Conservation (phyloP, 192 early-diverging fungal species). For the Coemansia sp. region DNA sequence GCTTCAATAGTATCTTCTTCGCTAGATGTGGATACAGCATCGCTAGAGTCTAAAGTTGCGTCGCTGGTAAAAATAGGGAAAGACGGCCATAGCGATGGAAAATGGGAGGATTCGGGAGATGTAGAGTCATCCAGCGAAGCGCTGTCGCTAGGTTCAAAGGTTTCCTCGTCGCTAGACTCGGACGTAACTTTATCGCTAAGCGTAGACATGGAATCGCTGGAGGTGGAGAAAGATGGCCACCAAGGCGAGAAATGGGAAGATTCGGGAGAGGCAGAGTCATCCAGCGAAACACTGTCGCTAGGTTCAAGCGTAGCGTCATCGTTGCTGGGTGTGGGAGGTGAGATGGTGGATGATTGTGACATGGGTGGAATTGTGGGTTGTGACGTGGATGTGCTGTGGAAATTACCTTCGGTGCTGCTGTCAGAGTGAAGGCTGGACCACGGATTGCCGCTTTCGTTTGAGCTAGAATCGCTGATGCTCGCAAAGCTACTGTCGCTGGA, state of each 20-base stretch:
- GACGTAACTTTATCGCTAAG: too few species aligned
- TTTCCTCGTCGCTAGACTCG: not conserved
- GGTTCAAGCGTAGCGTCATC: too few species aligned
- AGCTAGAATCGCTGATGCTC: not conserved
- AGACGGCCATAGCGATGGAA: not conserved
- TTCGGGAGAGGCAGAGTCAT: not conserved
- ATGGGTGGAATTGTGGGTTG: too few species aligned
- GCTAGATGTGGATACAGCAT: not conserved
- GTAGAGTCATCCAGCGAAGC: not conserved
- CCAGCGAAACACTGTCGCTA: not conserved
- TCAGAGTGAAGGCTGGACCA: not conserved
- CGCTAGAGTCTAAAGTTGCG: not conserved
- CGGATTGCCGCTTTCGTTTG: not conserved
- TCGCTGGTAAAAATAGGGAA: not conserved
- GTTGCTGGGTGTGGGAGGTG: too few species aligned
- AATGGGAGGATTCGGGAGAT: not conserved
- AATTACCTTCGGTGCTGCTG: slow-evolving; percentile 16
- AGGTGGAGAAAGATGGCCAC: not conserved
- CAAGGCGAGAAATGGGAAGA: not conserved
- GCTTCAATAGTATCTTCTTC: not conserved
- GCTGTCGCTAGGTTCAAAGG: not conserved
- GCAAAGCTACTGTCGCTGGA: not conserved
- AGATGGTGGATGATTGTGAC: too few species aligned
- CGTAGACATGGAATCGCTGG: not conserved
- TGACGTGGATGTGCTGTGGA: slow-evolving; percentile 8